These are phyloP conservation scores for Parietaria judaica DNA, from an alignment of 306 rosid genomes.

Conservation along the genomic window DNA sequence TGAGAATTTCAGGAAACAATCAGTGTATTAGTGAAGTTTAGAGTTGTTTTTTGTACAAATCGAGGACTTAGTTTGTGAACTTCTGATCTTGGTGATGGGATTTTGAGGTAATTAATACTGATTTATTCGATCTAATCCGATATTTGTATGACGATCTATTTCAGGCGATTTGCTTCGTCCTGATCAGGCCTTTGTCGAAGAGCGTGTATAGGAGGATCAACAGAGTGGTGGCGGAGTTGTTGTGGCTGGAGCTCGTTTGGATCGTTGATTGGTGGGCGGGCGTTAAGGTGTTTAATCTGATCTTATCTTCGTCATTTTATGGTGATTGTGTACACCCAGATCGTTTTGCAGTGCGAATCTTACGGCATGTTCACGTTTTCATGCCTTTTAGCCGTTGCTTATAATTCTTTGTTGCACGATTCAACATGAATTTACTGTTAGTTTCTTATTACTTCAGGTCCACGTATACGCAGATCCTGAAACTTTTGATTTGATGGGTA, in stretches of 20 bases:
- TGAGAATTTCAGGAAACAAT: neutral
- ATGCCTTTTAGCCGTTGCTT: conserved; percentile 5
- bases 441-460: conserved; percentile 46
- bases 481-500: conserved; percentile 72
- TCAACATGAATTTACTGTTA: conserved; percentile 17
- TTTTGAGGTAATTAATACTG: neutral
- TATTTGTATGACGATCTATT: conserved; percentile 6
- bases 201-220: conserved; percentile 60
- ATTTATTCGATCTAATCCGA: neutral
- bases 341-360: too few relatives aligned
- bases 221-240: conserved; percentile 56
- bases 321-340: too few relatives aligned
- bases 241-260: conserved; percentile 89
- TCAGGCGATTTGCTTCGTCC: conserved; percentile 62
- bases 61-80: neutral
- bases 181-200: conserved; percentile 64
- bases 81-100: neutral
- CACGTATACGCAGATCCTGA: conserved; percentile 61
- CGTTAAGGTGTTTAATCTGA: conserved; percentile 45
- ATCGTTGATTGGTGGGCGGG: conserved; percentile 95
- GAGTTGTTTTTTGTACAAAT: neutral
- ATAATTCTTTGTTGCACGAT: conserved; percentile 15
- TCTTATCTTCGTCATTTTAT: neutral
- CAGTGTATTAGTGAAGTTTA: neutral
- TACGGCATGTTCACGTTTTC: too few relatives aligned